phyloP scores from a whole-genome alignment of 371 early-diverging fungal genomes.

The Zychaea mexicana region DNA sequence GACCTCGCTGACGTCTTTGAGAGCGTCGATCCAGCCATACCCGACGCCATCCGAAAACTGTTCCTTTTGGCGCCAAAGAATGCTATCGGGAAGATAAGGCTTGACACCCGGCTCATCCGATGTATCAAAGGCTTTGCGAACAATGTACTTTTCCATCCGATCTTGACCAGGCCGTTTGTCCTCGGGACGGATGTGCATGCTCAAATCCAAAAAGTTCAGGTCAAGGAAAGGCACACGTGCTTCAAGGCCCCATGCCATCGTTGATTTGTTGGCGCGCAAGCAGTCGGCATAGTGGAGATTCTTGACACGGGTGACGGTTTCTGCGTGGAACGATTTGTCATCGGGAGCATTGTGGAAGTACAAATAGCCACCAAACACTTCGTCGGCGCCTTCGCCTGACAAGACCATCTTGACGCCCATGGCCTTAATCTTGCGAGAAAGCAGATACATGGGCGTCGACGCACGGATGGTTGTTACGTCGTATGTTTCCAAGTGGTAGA shows the following conservation, averaged over 20 bases:
- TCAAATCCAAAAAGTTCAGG: constrained; percentile 83
- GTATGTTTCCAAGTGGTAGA: constrained; percentile 96
- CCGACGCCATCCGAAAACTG: constrained; percentile 98
- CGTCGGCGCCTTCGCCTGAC: constrained; percentile 95
- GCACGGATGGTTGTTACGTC: constrained; percentile 99
- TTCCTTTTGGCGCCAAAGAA: constrained; percentile 98
- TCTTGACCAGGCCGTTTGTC: constrained; percentile 75
- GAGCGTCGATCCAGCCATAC: constrained; percentile 94
- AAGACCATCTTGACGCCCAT: constrained; percentile 99
- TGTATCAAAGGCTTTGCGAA: constrained; percentile 86
- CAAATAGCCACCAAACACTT: constrained; percentile 96
- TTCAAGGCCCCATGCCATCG: constrained; percentile 99
- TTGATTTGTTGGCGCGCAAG: constrained; percentile 96
- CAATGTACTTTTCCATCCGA: constrained; percentile 85
- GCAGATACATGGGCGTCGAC: constrained; percentile 96
- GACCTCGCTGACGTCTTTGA: constrained; percentile 73
- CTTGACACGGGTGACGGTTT: constrained; percentile 88
- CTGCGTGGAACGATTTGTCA: constrained; percentile 80
- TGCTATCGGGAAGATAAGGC: constrained; percentile 88
- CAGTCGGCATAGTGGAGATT: constrained; percentile 94
- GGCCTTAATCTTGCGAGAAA: constrained; percentile 95
- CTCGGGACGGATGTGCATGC: constrained; percentile 83
- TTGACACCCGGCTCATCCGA: constrained; percentile 64
- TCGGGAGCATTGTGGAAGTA: constrained; percentile 96
- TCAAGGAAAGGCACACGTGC: constrained; percentile 97